phyloP scores from a whole-genome alignment of 1,139 yeast species.

The Taphrina deformans region DNA sequence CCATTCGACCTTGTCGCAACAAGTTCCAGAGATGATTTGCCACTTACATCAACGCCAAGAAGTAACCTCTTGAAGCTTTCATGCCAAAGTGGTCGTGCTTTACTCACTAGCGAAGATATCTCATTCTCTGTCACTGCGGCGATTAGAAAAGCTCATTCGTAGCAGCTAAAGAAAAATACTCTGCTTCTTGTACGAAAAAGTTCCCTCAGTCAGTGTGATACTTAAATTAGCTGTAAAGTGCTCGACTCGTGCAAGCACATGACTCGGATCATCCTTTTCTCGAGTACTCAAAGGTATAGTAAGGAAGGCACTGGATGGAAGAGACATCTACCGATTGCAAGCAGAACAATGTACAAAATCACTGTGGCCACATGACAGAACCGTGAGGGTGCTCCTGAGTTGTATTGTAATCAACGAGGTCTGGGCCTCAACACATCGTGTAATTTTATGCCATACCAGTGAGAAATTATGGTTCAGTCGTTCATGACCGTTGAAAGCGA shows the following conservation, averaged over 20 bases:
- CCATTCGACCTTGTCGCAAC: background rate
- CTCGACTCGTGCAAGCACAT: background rate
- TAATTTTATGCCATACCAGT: too few relatives aligned
- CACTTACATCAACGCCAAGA: background rate
- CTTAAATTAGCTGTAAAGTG: background rate
- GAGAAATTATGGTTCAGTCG: too few relatives aligned
- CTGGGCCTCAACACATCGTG: too few relatives aligned
- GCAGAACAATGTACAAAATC: too few relatives aligned
- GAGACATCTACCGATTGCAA: too few relatives aligned
- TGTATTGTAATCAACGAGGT: too few relatives aligned
- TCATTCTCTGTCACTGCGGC: background rate
- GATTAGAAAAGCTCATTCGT: background rate
- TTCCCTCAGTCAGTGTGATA: background rate
- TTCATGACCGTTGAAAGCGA: too few relatives aligned
- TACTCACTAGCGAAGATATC: background rate
- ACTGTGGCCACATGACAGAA: too few relatives aligned
- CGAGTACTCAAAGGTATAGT: background rate
- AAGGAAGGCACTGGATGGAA: background rate
- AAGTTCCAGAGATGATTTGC: background rate
- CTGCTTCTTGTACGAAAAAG: background rate
- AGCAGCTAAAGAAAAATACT: background rate
- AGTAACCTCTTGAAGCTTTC: background rate
- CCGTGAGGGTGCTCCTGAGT: too few relatives aligned
- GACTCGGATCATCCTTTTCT: background rate
- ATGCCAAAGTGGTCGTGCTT: background rate